phyloP scores from a whole-genome alignment of 2,329 filamentous ascomycete species.

The Alternaria sp. region DNA sequence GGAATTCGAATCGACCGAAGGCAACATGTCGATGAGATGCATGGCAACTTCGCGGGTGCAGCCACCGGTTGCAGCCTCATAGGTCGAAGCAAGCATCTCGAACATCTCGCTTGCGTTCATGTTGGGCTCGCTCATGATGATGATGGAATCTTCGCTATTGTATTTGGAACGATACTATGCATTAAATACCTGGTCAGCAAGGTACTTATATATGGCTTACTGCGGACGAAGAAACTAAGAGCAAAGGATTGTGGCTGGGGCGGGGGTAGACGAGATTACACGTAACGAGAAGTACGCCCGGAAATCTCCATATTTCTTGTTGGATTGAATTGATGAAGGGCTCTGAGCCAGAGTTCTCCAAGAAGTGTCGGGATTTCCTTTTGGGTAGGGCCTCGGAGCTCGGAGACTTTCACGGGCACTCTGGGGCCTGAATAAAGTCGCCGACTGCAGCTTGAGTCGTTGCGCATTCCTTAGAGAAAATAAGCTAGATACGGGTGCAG shows the following conservation, averaged over 20 bases:
- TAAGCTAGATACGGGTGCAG: neutral
- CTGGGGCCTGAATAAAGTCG: neutral
- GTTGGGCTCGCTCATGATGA: neutral
- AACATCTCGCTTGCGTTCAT: neutral
- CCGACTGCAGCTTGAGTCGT: neutral
- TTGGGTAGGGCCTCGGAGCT: neutral
- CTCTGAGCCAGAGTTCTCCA: rapidly evolving
- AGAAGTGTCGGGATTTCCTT: neutral
- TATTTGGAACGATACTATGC: neutral
- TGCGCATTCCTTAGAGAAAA: neutral
- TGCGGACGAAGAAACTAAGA: neutral
- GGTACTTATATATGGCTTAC: neutral
- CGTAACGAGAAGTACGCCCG: neutral
- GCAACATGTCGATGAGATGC: slow-evolving; percentile 18
- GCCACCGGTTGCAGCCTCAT: slow-evolving; percentile 24
- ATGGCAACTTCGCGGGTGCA: slow-evolving; percentile 21
- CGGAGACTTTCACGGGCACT: neutral
- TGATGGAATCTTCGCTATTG: neutral
- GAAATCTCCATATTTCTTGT: neutral
- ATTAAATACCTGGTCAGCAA: neutral
- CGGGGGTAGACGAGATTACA: neutral
- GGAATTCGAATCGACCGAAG: slow-evolving; percentile 17
- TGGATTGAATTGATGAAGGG: neutral
- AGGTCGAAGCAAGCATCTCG: slow-evolving; percentile 3
- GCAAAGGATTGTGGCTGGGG: slow-evolving; percentile 1